Base-by-base conservation (phyloP, 768 basidiomycete genomes). In the Calocybe gangraenosa region DNA sequence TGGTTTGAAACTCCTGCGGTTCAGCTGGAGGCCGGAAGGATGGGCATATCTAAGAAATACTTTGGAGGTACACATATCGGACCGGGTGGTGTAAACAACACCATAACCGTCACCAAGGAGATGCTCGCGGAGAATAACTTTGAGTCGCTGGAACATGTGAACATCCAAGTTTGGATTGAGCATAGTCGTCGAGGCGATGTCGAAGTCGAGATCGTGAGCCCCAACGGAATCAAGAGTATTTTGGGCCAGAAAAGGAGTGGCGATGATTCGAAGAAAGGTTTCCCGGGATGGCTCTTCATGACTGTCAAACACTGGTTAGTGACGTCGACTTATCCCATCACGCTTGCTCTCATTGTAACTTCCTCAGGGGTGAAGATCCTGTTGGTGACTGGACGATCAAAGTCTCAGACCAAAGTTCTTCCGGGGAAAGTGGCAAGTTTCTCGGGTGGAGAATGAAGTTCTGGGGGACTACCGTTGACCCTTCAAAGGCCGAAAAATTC, bases 271-370 rank as follows among this genome's bases (percentile, higher is more conserved):
- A 63, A 58, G 6, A 74, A 71, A 10, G 95, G 96, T 3, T 95
- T 78, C 62, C 79, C 80, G 14, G 94, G 91, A 0, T 99, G 96
- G 96, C 84, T 79, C 7, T 99, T 99, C 64, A 97, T 96, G 93
- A 79, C 81, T 20, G 78, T 98, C 49, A 99, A 99, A 65, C 96
- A 99, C 57, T 99, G 96, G 94, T 95, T 45, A 59, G 83, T 68
- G 31, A 21, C 6, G 13, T 13, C 17, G 23, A 18, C 21, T n/a
- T n/a, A 17, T 3, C 39, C 30, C 23, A 38, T 14, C 61, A 31
- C 63, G 49, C 21, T 0, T 22, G 37, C 32, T n/a, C 18, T 33
- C 62, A 36, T 65, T 49, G n/a, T 22, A 1, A 22, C 32, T 38
- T 13, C n/a, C 6, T 35, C 51, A 96, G 94, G 95, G 94, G 87